Evolutionary conservation across 1,139 yeast genomes (phyloP), one percentile per base, ranked within the genome.

Genomic region (Debaryomyces udenii): DNA sequence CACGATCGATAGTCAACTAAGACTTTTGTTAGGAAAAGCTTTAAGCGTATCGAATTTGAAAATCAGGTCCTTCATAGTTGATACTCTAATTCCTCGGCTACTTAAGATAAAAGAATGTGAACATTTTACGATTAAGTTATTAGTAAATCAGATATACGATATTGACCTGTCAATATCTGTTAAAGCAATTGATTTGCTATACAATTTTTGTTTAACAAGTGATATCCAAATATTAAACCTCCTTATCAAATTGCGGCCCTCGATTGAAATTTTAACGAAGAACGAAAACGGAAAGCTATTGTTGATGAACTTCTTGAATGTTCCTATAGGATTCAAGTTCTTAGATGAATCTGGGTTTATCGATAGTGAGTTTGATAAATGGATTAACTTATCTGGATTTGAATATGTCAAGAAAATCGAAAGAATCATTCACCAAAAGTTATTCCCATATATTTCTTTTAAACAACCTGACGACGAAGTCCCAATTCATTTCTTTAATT

Each of bases 401-500:
- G 49, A 53, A 3, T 66, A 61, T 40, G 45, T 67, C 7, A 43
- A 47, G 11, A 45, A 49, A 23, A 56, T 68, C 30, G 69, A 66
- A 41, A 38, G 40, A 3, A 40, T 55, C 6, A 44, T 68, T 4
- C 52, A 52, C 24, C 36, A 39, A 9, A 50, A 52, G 9, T 54
- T 68, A 23, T 64, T 59, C 34, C 76, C 74, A 0, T 64, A 55
- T 39, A 41, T 49, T 11, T 29, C 39, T 9, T 34, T n/a, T 24
- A 38, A 30, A 11, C 37, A 40, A 7, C 39, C 39, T 9, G 44
- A 51, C n/a, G 49, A 46, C 3, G 37, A 40, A 9, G 52, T 70
- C n/a, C 89, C 91, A 1, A 66, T 79, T 10, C 89, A 88, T 56
- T 87, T 91, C 53, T 88, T 88, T 59, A 88, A 89, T 34, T 86